These are phyloP conservation scores for Cyclanthera cordifolia DNA, from an alignment of 306 rosid species.

Conservation along the genomic window DNA sequence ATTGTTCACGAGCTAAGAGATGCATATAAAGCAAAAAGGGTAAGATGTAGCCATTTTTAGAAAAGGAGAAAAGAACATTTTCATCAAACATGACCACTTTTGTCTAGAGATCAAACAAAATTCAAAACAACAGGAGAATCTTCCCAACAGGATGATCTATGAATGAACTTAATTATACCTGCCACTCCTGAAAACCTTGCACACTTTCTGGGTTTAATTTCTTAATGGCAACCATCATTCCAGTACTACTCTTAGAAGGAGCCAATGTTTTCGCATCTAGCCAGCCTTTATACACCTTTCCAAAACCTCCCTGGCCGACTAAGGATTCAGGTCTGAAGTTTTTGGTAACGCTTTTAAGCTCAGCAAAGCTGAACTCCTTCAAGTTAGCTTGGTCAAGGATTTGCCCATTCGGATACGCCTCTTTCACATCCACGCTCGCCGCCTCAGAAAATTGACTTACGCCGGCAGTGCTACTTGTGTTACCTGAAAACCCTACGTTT, in stretches of 20 bases:
- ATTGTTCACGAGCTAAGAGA: background rate
- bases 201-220: constrained; percentile 54
- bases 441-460: constrained; percentile 50
- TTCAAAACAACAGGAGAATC: background rate
- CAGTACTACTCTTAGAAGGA: constrained; percentile 46
- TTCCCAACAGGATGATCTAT: background rate
- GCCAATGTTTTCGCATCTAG: constrained; percentile 48
- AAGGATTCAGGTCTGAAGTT: constrained; percentile 44
- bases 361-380: constrained; percentile 48
- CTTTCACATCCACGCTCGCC: constrained; percentile 30
- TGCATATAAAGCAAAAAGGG: constrained; percentile 7
- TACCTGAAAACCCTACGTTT: constrained; percentile 23
- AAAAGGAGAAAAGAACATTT: background rate
- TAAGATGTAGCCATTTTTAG: background rate
- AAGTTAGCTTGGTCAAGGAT: constrained; percentile 38
- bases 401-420: constrained; percentile 23
- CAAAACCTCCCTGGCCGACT: constrained; percentile 87
- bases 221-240: constrained; percentile 60
- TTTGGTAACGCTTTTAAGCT: constrained; percentile 48
- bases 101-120: background rate
- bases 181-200: constrained; percentile 85
- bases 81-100: background rate
- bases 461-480: constrained; percentile 38
- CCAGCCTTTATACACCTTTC: constrained; percentile 81
- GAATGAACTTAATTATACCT: constrained; percentile 27